These are phyloP conservation scores for Debaryomycetaceae sp. DNA, from an alignment of 1,139 yeast genomes.

Conservation along the genomic window DNA sequence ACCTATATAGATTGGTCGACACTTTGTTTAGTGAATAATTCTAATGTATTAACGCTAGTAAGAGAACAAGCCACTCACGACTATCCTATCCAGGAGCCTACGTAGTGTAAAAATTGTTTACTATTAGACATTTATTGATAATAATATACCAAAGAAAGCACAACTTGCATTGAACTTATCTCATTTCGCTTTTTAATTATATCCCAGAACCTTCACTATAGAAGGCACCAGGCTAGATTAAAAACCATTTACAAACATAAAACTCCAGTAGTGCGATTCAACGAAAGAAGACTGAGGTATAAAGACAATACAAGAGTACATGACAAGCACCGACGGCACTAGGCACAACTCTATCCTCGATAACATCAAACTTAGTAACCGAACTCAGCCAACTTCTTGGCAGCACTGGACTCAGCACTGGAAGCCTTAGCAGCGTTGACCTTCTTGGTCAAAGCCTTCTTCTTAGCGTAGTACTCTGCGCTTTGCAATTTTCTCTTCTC, in stretches of 20 bases:
- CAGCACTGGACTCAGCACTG: slow-evolving; percentile 70
- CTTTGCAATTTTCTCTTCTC: slow-evolving; percentile 99
- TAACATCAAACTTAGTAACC: slow-evolving; percentile 56
- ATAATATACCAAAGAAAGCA: slow-evolving; percentile 3
- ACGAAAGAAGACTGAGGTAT: not conserved
- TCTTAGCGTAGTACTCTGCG: slow-evolving; percentile 98
- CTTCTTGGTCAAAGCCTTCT: slow-evolving; percentile 95
- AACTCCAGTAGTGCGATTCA: slow-evolving; percentile 3
- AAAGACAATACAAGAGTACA: not conserved
- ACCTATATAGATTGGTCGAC: no score
- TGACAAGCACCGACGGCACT: not conserved
- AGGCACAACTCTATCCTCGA: slow-evolving; percentile 1
- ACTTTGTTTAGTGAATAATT: no score
- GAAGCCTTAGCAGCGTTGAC: slow-evolving; percentile 79
- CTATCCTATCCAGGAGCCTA: not conserved
- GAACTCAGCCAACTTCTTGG: slow-evolving; percentile 71
- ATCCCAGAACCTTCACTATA: not conserved
- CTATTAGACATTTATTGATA: slow-evolving; percentile 4
- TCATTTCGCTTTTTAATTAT: not conserved
- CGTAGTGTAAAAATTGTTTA: not conserved
- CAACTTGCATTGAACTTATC: not conserved
- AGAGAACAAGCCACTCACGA: no score
- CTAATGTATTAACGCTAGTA: no score
- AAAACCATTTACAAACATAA: slow-evolving; percentile 3
- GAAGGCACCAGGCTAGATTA: not conserved